Conservation (phyloP, 495 filamentous ascomycete species). For the Daldinia vernicosa region DNA sequence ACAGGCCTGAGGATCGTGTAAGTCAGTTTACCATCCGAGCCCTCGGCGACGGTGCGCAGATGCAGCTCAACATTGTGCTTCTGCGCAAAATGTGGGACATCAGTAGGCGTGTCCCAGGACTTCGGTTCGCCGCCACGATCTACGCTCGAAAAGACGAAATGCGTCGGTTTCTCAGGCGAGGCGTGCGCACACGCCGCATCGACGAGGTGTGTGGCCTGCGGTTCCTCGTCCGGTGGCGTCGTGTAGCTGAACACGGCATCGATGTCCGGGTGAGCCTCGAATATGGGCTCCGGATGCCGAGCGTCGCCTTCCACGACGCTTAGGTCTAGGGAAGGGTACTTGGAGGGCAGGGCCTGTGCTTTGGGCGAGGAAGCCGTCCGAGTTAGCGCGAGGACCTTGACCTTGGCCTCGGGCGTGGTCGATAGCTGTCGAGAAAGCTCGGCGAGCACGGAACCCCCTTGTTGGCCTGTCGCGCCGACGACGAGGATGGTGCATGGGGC, state of each 20-base stretch:
- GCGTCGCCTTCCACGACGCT: constrained; percentile 67
- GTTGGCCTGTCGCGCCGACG: constrained; percentile 77
- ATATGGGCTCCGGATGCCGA: constrained; percentile 60
- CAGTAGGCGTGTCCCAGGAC: constrained; percentile 64
- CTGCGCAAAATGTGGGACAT: constrained; percentile 67
- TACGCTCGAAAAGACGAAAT: constrained; percentile 73
- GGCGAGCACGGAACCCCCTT: constrained; percentile 70
- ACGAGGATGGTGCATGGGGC: constrained; percentile 60
- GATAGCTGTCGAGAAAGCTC: constrained; percentile 56
- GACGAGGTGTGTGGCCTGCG: constrained; percentile 70
- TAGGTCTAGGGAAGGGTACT: constrained; percentile 48
- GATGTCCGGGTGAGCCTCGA: constrained; percentile 58
- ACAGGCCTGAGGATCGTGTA: constrained; percentile 70
- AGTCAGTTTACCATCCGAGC: constrained; percentile 43
- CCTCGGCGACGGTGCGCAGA: constrained; percentile 54
- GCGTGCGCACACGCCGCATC: constrained; percentile 58
- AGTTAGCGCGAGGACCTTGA: constrained; percentile 75
- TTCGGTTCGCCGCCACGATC: constrained; percentile 69
- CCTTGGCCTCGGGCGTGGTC: constrained; percentile 45
- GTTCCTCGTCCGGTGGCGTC: constrained; percentile 59
- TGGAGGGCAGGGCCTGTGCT: constrained; percentile 60
- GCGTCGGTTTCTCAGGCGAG: constrained; percentile 44
- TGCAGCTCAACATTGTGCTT: constrained; percentile 74
- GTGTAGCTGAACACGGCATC: constrained; percentile 62
- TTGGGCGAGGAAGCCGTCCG: constrained; percentile 63